Evolutionary conservation across 2,329 filamentous ascomycete species (phyloP).

Genomic region (Leptographium flavum): DNA sequence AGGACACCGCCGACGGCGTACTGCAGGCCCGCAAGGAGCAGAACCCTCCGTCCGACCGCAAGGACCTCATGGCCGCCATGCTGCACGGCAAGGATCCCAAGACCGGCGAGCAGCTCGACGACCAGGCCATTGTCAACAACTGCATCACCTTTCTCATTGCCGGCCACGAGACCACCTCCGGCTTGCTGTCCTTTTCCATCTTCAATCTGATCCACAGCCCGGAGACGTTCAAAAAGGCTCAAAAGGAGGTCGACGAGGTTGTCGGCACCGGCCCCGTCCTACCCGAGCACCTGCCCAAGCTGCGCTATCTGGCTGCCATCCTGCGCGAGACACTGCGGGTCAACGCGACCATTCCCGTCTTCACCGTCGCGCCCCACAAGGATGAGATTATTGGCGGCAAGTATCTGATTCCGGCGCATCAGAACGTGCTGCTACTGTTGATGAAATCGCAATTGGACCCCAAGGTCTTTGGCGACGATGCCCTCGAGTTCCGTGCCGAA

Average conservation of each 20-base stretch:
- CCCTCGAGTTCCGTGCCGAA: slow-evolving; percentile 53
- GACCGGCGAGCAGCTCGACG: slow-evolving; percentile 50
- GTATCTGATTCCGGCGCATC: slow-evolving; percentile 40
- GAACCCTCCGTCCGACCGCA: slow-evolving; percentile 31
- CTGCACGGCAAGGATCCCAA: slow-evolving; percentile 51
- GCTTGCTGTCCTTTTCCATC: slow-evolving; percentile 49
- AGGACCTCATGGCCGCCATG: slow-evolving; percentile 59
- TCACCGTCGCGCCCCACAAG: slow-evolving; percentile 38
- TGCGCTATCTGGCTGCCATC: slow-evolving; percentile 51
- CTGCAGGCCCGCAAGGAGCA: slow-evolving; percentile 42
- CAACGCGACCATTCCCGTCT: slow-evolving; percentile 42
- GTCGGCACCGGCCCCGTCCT: slow-evolving; percentile 42
- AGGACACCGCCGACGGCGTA: slow-evolving; percentile 42
- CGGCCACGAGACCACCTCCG: slow-evolving; percentile 59
- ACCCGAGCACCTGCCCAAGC: slow-evolving; percentile 46
- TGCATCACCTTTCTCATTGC: slow-evolving; percentile 61
- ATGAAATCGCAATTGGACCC: slow-evolving; percentile 46
- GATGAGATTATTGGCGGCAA: slow-evolving; percentile 44
- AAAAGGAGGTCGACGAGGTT: slow-evolving; percentile 53
- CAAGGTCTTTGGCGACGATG: slow-evolving; percentile 49
- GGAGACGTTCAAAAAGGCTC: slow-evolving; percentile 41
- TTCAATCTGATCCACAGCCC: slow-evolving; percentile 53
- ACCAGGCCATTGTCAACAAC: slow-evolving; percentile 51
- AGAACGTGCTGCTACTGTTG: slow-evolving; percentile 35
- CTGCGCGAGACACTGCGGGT: slow-evolving; percentile 54